These are phyloP conservation scores for Cyclocybe cylindracea DNA, from an alignment of 768 basidiomycete species.

Conservation along the genomic window DNA sequence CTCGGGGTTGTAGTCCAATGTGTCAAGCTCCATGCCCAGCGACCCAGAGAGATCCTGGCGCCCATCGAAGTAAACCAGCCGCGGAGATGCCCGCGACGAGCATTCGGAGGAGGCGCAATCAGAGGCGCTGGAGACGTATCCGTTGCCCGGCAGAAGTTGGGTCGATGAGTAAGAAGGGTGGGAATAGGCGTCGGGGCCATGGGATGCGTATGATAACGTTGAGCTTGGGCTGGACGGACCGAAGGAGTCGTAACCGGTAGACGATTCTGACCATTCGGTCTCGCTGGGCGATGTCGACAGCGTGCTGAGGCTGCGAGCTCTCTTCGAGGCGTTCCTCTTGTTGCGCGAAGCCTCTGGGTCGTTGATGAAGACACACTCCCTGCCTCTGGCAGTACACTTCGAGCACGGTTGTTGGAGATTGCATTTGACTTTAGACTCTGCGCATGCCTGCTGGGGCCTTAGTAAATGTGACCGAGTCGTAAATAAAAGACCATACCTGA, in stretches of 20 bases:
- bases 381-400: conserved; percentile 61
- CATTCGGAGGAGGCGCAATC: conserved; percentile 37
- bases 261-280: conserved; percentile 17
- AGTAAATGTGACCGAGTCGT: conserved; percentile 5
- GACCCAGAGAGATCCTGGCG: conserved; percentile 26
- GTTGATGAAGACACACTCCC: conserved; percentile 65
- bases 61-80: conserved; percentile 37
- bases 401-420: conserved; percentile 68
- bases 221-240: conserved; percentile 21
- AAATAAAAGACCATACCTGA: conserved; percentile 32
- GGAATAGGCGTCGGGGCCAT: conserved; percentile 16
- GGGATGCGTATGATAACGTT: conserved; percentile 16
- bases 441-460: conserved; percentile 48
- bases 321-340: conserved; percentile 35
- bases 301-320: conserved; percentile 13
- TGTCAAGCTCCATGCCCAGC: conserved; percentile 33
- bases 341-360: conserved; percentile 44
- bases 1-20: conserved; percentile 27
- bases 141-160: conserved; percentile 13
- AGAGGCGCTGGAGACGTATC: conserved; percentile 21
- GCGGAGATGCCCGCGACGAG: conserved; percentile 39
- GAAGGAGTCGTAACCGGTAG: conserved; percentile 15
- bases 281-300: conserved; percentile 14
- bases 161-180: conserved; percentile 15
- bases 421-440: conserved; percentile 77